phyloP scores from a whole-genome alignment of 2,329 filamentous ascomycete species.

The Apiospora kogelbergensis region DNA sequence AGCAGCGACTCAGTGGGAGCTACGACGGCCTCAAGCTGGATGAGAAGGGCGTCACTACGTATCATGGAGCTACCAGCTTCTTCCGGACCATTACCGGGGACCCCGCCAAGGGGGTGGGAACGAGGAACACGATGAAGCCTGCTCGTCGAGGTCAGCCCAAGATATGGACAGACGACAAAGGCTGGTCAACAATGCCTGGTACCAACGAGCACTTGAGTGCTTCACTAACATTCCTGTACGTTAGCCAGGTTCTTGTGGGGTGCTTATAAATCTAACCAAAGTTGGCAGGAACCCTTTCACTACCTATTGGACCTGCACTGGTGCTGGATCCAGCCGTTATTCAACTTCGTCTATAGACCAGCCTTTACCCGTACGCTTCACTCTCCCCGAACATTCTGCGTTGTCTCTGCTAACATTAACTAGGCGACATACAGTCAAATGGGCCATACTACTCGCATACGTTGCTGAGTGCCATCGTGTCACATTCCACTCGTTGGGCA shows the following conservation, averaged over 20 bases:
- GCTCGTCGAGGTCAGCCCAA: not conserved
- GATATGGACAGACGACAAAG: conserved; percentile 45
- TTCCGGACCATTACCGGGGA: not conserved
- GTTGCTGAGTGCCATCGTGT: conserved; percentile 49
- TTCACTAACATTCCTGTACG: conserved; percentile 55
- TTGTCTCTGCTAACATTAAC: not conserved
- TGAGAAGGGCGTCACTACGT: conserved; percentile 57
- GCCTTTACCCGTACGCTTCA: conserved; percentile 58
- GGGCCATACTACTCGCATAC: conserved; percentile 51
- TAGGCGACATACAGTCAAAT: conserved; percentile 52
- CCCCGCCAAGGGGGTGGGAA: conserved; percentile 27
- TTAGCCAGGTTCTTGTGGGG: not conserved
- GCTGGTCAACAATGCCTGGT: conserved; percentile 58
- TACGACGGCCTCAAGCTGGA: conserved; percentile 56
- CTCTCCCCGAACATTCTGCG: fast-evolving
- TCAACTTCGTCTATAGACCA: conserved; percentile 61
- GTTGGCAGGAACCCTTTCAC: conserved; percentile 57
- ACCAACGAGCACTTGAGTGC: conserved; percentile 58
- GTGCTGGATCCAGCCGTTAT: conserved; percentile 64
- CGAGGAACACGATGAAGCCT: conserved; percentile 31
- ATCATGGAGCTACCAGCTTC: conserved; percentile 56
- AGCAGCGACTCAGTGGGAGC: conserved; percentile 26
- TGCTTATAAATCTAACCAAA: not conserved
- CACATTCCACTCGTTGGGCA: conserved; percentile 60
- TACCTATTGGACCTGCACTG: conserved; percentile 61